These are phyloP conservation scores for Gentiana macrophylla DNA, from an alignment of 257 asterid species.

Conservation along the genomic window DNA sequence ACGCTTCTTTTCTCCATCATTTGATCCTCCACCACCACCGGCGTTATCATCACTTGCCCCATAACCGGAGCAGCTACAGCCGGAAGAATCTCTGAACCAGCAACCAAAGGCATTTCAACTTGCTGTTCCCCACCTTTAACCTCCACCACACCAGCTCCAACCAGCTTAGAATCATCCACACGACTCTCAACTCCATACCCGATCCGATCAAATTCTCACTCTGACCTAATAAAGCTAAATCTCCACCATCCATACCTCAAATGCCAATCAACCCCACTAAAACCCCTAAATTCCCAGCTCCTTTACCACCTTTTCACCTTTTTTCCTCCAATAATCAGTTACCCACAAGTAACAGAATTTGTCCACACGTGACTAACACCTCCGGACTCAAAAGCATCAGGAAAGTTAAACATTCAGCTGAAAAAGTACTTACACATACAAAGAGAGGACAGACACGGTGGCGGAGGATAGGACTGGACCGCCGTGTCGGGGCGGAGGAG, in stretches of 20 bases:
- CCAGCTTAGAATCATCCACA: too few relatives aligned
- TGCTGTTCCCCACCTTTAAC: conserved; percentile 5
- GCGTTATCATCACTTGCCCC: background rate
- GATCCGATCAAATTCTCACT: conserved; percentile 16
- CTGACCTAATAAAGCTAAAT: conserved; percentile 14
- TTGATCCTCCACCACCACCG: conserved; percentile 5
- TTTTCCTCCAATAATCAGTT: too few relatives aligned
- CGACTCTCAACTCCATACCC: conserved; percentile 5
- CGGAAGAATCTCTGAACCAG: background rate
- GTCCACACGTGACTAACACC: too few relatives aligned
- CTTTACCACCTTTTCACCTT: too few relatives aligned
- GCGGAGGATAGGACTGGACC: too few relatives aligned
- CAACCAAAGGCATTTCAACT: background rate
- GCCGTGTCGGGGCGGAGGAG: conserved; percentile 2
- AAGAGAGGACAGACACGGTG: conserved; percentile 4
- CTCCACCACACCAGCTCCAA: conserved; percentile 11
- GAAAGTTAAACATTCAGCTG: conserved; percentile 7
- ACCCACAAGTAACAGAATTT: too few relatives aligned
- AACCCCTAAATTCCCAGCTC: conserved; percentile 14
- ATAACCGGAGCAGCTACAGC: conserved; percentile 10
- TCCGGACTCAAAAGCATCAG: conserved; percentile 7
- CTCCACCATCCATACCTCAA: conserved; percentile 11
- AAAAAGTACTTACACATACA: conserved; percentile 4
- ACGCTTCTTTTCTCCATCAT: conserved; percentile 42
- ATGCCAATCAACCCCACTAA: background rate